These are phyloP conservation scores for Cylindricascospora bacillispora DNA, from an alignment of 1,139 yeast species.

Conservation along the genomic window DNA sequence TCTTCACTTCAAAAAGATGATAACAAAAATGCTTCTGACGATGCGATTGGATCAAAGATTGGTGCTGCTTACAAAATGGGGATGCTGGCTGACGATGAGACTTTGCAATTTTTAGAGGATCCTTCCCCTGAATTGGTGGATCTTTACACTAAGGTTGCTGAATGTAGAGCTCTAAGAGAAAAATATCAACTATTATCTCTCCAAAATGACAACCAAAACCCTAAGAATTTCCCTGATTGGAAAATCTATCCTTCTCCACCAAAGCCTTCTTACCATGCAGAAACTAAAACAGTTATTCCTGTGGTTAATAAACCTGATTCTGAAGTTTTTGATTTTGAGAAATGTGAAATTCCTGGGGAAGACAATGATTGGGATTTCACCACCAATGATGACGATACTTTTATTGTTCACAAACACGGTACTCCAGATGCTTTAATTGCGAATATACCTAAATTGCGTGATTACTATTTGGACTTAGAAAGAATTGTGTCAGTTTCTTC, in stretches of 20 bases:
- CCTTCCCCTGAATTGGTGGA: constrained; percentile 61
- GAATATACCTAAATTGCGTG: constrained; percentile 64
- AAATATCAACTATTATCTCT: constrained; percentile 60
- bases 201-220: constrained; percentile 69
- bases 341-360: constrained; percentile 54
- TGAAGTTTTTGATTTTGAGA: constrained; percentile 46
- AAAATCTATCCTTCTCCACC: constrained; percentile 88
- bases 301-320: constrained; percentile 30
- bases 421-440: constrained; percentile 32
- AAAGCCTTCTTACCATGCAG: constrained; percentile 75
- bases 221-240: constrained; percentile 66
- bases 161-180: constrained; percentile 63
- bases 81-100: constrained; percentile 50
- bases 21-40: not conserved
- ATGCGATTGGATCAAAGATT: constrained; percentile 5
- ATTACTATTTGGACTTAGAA: constrained; percentile 74
- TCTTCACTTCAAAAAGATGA: too few species aligned
- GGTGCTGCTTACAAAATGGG: constrained; percentile 33
- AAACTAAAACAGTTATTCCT: constrained; percentile 39
- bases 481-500: constrained; percentile 59
- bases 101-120: constrained; percentile 45
- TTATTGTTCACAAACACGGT: constrained; percentile 39
- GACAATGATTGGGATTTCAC: constrained; percentile 37
- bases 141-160: constrained; percentile 56
- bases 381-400: constrained; percentile 54